Evolutionary conservation across 441 rosid species (phyloP), one percentile per base, ranked within the genome.

Genomic region (Theobroma grandiflorum): DNA sequence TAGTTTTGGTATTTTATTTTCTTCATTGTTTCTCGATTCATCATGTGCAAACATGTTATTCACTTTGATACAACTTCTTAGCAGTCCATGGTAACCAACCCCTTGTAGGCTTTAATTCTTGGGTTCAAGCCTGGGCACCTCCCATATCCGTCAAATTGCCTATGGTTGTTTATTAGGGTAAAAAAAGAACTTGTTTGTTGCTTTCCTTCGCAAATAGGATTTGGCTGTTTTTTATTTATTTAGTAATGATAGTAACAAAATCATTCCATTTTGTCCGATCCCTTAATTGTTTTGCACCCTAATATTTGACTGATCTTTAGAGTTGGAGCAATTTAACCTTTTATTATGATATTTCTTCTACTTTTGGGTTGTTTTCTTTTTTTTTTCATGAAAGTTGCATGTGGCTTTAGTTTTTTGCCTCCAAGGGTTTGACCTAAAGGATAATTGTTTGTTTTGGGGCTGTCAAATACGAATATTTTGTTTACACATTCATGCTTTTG

Each of bases 361-460:
- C 8, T 58, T 40, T 16, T 74, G 20, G 42, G 22, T 14, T 12
- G 26, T 15, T 18, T 20, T 52, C 18, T 47, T 69, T 70, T 20
- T 49, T 42, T 64, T 14, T 26, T 8, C 10, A 15, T 50, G 43
- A 49, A 49, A 26, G 74, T 49, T 31, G 1, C 35, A 8, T 52
- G 6, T 52, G 7, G 2, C 16, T 64, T 33, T 9, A 64, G 20
- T 38, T 65, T 38, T 38, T 18, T 8, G 49, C 14, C 26, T 65
- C 14, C 0, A 8, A 38, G 8, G 70, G 33, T 62, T 18, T 65
- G 11, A 65, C 12, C 49, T 65, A 4, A 8, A 61, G 10, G 11
- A 65, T 65, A 38, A 65, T 65, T 7, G 26, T 16, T 50, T 50
- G 75, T 71, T 69, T 69, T 22, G n/a, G 73, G n/a, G n/a, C 22